A percentile compares a stretch with the other conserved stretches of the same genome.
These are phyloP conservation scores for Saccharum officinarum DNA, from an alignment of 176 grass and related monocot genomes.

Conservation along the genomic window DNA sequence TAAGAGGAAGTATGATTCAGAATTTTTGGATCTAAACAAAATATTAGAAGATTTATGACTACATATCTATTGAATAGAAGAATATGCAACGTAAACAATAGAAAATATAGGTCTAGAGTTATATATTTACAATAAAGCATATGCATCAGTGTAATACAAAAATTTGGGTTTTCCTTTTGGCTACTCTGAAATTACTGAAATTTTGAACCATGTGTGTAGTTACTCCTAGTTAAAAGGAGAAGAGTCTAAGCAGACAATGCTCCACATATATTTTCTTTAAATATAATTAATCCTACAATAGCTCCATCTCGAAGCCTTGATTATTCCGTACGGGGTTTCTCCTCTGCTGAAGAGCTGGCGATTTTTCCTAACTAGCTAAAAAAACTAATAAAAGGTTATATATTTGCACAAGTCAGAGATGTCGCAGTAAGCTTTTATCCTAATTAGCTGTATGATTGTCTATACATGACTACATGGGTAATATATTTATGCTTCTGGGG, in stretches of 20 bases:
- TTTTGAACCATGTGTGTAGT: neutral
- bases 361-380: constrained; percentile 14
- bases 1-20: no score
- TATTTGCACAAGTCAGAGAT: constrained; percentile 31
- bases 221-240: neutral
- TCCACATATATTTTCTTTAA: no score
- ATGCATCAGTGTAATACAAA: no score
- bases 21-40: no score
- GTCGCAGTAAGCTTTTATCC: neutral
- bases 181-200: neutral
- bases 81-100: no score
- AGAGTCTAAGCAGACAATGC: neutral
- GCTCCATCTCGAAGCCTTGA: neutral
- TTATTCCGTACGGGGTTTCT: constrained; percentile 14
- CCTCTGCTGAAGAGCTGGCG: neutral
- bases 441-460: constrained; percentile 25
- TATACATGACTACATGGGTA: neutral
- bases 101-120: no score
- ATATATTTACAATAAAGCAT: no score
- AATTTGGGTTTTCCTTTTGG: neutral
- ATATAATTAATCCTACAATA: neutral
- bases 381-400: neutral
- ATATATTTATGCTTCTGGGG: constrained; percentile 22
- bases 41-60: no score
- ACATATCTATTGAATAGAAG: no score